Conservation (phyloP, 345 rosid genomes). For the Camelina hispida region DNA sequence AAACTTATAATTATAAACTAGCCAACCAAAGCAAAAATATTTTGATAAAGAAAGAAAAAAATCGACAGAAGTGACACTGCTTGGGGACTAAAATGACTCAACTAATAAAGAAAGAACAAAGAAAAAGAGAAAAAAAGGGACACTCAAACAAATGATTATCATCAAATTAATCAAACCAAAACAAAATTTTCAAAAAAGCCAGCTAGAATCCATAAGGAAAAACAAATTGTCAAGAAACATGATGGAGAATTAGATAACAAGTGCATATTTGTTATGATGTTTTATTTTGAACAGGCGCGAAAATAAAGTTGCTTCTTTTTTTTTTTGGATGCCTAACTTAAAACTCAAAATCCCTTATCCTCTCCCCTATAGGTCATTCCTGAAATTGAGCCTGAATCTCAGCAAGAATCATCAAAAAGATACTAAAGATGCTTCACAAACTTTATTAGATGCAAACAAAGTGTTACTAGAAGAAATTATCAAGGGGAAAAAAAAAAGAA, state of each 20-base stretch:
- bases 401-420: constrained; percentile 20
- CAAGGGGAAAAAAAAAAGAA: too few relatives aligned
- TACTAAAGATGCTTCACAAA: constrained; percentile 11
- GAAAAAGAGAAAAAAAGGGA: not conserved
- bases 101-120: constrained; percentile 21
- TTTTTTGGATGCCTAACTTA: constrained; percentile 25
- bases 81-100: constrained; percentile 41
- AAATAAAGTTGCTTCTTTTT: constrained; percentile 28
- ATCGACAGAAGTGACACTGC: constrained; percentile 33
- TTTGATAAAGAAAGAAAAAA: not conserved
- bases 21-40: constrained; percentile 32
- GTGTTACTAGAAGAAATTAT: not conserved
- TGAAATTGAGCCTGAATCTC: constrained; percentile 43
- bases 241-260: constrained; percentile 42
- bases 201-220: constrained; percentile 40
- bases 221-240: constrained; percentile 39
- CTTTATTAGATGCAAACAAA: constrained; percentile 13
- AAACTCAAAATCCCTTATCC: constrained; percentile 23
- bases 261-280: constrained; percentile 41
- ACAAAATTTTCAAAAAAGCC: constrained; percentile 21
- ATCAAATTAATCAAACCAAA: constrained; percentile 18
- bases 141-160: constrained; percentile 28
- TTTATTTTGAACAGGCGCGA: constrained; percentile 24
- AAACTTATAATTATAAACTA: constrained; percentile 26
- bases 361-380: constrained; percentile 39